A percentile compares a stretch with the other conserved stretches of the same genome.
phyloP scores from a whole-genome alignment of 2,329 filamentous ascomycete genomes.

The Xylaria sp. region DNA sequence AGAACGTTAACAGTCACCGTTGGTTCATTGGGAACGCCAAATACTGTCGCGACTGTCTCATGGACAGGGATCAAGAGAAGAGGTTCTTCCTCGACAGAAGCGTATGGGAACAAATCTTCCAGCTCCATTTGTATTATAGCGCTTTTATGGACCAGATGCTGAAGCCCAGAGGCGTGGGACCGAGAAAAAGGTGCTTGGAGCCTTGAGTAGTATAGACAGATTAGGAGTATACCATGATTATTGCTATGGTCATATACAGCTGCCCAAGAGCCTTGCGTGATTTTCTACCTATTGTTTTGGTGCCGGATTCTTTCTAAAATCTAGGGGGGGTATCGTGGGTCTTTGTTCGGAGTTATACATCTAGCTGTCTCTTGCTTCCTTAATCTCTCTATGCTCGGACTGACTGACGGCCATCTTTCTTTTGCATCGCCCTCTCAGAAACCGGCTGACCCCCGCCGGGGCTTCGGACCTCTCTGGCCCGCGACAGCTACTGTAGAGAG shows the following conservation, averaged over 20 bases:
- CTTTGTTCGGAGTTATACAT: background rate
- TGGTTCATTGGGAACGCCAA: constrained; percentile 5
- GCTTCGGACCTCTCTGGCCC: background rate
- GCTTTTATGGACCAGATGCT: background rate
- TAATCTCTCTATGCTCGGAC: background rate
- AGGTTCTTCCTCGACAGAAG: constrained; percentile 9
- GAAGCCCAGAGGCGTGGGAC: background rate
- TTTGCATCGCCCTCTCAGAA: background rate
- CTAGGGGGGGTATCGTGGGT: background rate
- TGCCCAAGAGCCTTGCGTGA: constrained; percentile 1
- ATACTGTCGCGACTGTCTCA: background rate
- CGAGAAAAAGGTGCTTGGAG: constrained; percentile 2
- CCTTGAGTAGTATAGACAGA: constrained; percentile 2
- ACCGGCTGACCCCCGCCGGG: no score
- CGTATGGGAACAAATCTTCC: constrained; percentile 11
- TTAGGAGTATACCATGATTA: constrained; percentile 7
- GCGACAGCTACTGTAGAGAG: background rate
- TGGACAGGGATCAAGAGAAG: background rate
- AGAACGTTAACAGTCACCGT: background rate
- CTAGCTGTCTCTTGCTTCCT: background rate
- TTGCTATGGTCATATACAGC: background rate
- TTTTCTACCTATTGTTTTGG: background rate
- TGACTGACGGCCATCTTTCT: background rate
- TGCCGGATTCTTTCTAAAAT: background rate
- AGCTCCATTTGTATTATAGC: constrained; percentile 10